phyloP scores from a whole-genome alignment of 2,329 filamentous ascomycete species.

The Metarhizium humberi region DNA sequence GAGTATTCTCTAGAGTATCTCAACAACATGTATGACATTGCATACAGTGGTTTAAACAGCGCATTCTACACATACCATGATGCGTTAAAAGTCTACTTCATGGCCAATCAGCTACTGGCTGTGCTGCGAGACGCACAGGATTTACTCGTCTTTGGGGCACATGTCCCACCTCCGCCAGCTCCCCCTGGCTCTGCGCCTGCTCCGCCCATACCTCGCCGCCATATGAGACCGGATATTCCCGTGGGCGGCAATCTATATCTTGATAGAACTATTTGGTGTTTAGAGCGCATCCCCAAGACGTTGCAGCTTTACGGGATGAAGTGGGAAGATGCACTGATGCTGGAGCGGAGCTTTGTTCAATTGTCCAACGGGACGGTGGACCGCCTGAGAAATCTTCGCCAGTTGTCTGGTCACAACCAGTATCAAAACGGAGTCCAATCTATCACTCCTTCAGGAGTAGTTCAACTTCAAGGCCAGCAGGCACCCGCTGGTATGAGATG shows the following conservation, averaged over 20 bases:
- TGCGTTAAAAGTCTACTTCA: slow-evolving; percentile 73
- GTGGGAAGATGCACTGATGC: slow-evolving; percentile 47
- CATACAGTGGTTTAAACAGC: slow-evolving; percentile 47
- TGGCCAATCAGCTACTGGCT: slow-evolving; percentile 54
- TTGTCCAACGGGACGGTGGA: slow-evolving; percentile 36
- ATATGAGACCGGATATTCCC: slow-evolving; percentile 22
- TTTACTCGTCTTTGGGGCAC: slow-evolving; percentile 41
- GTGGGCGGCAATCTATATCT: slow-evolving; percentile 44
- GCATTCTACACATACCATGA: slow-evolving; percentile 81
- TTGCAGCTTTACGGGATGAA: slow-evolving; percentile 47
- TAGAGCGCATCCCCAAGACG: slow-evolving; percentile 44
- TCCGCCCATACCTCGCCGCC: slow-evolving; percentile 42
- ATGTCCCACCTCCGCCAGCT: slow-evolving; percentile 34
- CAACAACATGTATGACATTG: slow-evolving; percentile 59
- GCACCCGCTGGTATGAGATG: slow-evolving; percentile 26
- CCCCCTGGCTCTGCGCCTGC: slow-evolving; percentile 38
- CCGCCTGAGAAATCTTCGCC: slow-evolving; percentile 29
- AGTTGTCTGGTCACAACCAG: slow-evolving; percentile 25
- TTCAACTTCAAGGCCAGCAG: slow-evolving; percentile 14
- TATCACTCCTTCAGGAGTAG: neutral
- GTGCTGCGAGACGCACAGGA: slow-evolving; percentile 51
- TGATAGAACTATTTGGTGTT: slow-evolving; percentile 44
- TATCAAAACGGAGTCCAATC: slow-evolving; percentile 17
- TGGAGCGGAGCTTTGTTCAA: slow-evolving; percentile 44
- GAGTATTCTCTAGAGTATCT: slow-evolving; percentile 81